phyloP scores from a whole-genome alignment of 805 yeast species.

The Torulaspora gathmanii region DNA sequence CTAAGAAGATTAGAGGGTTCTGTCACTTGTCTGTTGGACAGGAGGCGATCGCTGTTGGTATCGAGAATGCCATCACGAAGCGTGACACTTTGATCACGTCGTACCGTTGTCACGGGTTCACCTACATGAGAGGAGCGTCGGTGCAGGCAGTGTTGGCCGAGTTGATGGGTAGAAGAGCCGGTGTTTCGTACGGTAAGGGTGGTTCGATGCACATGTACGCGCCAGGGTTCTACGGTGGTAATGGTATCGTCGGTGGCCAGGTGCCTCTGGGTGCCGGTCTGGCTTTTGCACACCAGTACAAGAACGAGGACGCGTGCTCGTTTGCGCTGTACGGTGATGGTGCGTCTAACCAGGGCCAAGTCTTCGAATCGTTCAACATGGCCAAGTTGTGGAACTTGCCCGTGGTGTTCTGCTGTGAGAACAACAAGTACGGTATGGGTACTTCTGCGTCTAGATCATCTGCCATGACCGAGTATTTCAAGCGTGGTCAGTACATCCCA shows the following conservation, averaged over 20 bases:
- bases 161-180: slow-evolving; percentile 92
- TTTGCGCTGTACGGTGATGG: slow-evolving; percentile 97
- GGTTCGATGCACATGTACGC: slow-evolving; percentile 99
- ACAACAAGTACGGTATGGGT: slow-evolving; percentile 99
- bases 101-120: slow-evolving; percentile 98
- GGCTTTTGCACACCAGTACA: slow-evolving; percentile 97
- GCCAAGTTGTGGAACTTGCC: slow-evolving; percentile 98
- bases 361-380: slow-evolving; percentile 96
- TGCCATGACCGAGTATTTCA: slow-evolving; percentile 93
- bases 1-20: slow-evolving; percentile 98
- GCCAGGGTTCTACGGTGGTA: slow-evolving; percentile 95
- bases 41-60: slow-evolving; percentile 98
- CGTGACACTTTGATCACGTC: slow-evolving; percentile 91
- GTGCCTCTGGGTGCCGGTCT: slow-evolving; percentile 97
- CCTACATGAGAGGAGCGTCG: slow-evolving; percentile 92
- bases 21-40: slow-evolving; percentile 98
- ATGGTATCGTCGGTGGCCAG: slow-evolving; percentile 99
- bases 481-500: slow-evolving; percentile 99
- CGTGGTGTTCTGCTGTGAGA: slow-evolving; percentile 91
- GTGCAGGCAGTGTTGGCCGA: slow-evolving; percentile 90
- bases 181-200: slow-evolving; percentile 97
- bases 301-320: slow-evolving; percentile 71
- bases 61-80: slow-evolving; percentile 85
- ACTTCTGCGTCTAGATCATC: slow-evolving; percentile 96
- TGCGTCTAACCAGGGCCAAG: slow-evolving; percentile 99